Evolutionary conservation across 495 filamentous ascomycete genomes (phyloP), one percentile per base, ranked within the genome.

Genomic region (Pseudoneurospora amorphoporcata): DNA sequence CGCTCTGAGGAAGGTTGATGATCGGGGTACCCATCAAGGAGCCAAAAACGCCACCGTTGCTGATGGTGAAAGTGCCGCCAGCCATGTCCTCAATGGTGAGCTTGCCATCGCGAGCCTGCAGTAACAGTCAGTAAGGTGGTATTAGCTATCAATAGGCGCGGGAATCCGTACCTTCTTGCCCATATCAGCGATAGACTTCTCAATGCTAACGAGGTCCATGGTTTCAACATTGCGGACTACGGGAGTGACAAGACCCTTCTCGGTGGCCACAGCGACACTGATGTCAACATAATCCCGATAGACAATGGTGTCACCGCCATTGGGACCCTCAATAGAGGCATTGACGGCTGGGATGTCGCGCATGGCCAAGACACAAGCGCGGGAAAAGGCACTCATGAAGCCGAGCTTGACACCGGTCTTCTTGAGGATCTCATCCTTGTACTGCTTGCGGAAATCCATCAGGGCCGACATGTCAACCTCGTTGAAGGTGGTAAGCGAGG

Each of bases 21-120:
- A 99, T 99, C n/a, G 95, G 95, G 1, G 95, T 99, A 38, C 95
- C 95, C 94, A 97, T 97, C 73, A 98, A 81, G 14, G 86, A 88
- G 39, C 87, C 88, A 73, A 90, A 90, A 58, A 89, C 88, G 68
- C 88, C 88, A 29, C 88, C 94, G 82, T 99, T 99, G 88, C 93
- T 97, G 84, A 99, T 99, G 68, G 95, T 99, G 84, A 98, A 99
- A 37, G 96, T 97, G 73, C 95, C 95, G 71, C 95, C 95, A 71
- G 96, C 95, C 96, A 99, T 98, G 80, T 99, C 95, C 83, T 99
- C 95, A 77, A 99, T 98, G 3, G 95, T 99, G 77, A 99, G 87
- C 84, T 98, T 99, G 81, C 91, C 92, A 75, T 99, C 94, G 69
- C 95, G 91, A 72, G 95, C 95, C 92, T 94, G 68, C 37, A 68